phyloP scores from a whole-genome alignment of 2,329 filamentous ascomycete species.

The Talaromyces sp. region DNA sequence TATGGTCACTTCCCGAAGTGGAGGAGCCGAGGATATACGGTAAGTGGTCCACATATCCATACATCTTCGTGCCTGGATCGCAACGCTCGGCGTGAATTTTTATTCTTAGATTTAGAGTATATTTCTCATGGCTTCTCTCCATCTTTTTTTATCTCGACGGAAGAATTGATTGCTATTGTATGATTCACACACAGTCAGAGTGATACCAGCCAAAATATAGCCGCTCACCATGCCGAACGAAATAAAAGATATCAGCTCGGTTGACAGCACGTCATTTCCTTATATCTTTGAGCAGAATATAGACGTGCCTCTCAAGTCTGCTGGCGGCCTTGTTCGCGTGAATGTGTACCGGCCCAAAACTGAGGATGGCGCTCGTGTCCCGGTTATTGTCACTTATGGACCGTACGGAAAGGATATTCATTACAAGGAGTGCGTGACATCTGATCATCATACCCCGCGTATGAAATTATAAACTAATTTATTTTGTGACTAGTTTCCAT shows the following conservation, averaged over 20 bases:
- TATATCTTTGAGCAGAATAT: slow-evolving; percentile 55
- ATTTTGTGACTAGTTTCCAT: slow-evolving; percentile 45
- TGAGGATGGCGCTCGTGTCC: slow-evolving; percentile 37
- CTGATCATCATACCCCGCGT: neutral
- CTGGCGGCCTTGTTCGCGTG: slow-evolving; percentile 45
- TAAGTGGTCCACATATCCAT: neutral
- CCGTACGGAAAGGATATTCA: slow-evolving; percentile 73
- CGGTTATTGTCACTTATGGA: slow-evolving; percentile 68
- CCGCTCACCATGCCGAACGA: slow-evolving; percentile 16
- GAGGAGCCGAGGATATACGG: slow-evolving; percentile 1
- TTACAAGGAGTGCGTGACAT: slow-evolving; percentile 49
- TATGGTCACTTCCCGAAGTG: slow-evolving; percentile 3
- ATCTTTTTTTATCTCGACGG: too few species aligned
- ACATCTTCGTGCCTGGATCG: neutral
- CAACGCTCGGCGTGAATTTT: neutral
- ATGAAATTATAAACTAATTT: neutral
- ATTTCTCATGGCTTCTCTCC: neutral
- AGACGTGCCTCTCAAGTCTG: slow-evolving; percentile 38
- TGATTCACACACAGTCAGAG: too few species aligned
- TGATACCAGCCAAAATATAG: neutral
- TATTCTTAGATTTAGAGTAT: too few species aligned
- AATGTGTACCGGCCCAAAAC: slow-evolving; percentile 54
- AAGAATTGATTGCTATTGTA: neutral
- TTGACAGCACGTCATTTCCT: slow-evolving; percentile 34
- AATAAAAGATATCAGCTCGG: slow-evolving; percentile 35